Evolutionary conservation across 78 protist genomes (phyloP).

Genomic region (Salpingoeca rosetta): DNA sequence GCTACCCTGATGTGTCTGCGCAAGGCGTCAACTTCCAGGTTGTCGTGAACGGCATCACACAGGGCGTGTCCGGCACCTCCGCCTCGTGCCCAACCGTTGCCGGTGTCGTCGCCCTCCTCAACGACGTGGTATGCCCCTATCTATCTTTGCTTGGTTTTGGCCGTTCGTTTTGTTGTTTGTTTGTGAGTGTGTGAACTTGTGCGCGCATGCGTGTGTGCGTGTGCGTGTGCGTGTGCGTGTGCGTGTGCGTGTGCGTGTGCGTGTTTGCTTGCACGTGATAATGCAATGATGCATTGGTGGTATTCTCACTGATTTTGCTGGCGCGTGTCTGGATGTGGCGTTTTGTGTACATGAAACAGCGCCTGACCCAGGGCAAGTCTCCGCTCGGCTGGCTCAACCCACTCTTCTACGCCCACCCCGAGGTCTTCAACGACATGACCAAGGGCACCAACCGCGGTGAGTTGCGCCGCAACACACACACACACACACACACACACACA

Average conservation of each 20-base stretch:
- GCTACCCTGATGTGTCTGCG: conserved; percentile 41
- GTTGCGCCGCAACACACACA: no score
- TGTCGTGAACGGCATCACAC: background rate
- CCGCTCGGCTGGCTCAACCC: conserved; percentile 28
- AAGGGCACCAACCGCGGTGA: conserved; percentile 23
- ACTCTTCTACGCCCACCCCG: conserved; percentile 26
- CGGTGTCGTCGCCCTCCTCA: conserved; percentile 6
- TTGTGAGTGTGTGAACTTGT: no score
- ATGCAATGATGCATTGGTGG: no score
- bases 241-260: no score
- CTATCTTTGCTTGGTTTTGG: no score
- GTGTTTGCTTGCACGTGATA: background rate
- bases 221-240: no score
- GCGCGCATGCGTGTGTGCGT: no score
- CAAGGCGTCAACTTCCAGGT: conserved; percentile 17
- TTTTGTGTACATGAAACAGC: no score
- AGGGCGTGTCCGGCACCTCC: background rate
- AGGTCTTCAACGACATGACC: conserved; percentile 26
- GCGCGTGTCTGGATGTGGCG: no score
- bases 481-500: no score
- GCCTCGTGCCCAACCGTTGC: conserved; percentile 7
- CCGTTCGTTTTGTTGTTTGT: no score
- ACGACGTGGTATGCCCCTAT: background rate
- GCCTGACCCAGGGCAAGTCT: background rate
- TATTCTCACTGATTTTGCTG: no score